Percentiles rank a stretch among this genome's conserved stretches.
Evolutionary conservation across 495 filamentous ascomycete genomes (phyloP).

Genomic region (Trichoderma reesei): DNA sequence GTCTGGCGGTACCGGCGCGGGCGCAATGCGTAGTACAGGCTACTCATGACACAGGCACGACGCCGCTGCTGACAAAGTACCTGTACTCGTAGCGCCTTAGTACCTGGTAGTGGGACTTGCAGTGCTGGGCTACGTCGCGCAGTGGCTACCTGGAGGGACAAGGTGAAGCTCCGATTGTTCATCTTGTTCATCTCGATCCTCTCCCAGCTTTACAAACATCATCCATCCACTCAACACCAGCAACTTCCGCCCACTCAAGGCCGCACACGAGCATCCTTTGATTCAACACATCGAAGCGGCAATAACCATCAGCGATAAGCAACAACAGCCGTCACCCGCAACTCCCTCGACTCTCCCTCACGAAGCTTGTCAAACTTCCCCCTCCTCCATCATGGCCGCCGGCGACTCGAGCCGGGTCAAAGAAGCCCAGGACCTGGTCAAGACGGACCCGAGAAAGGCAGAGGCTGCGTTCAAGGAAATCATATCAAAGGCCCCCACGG

Average conservation of each 20-base stretch:
- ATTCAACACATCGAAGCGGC: too few species aligned
- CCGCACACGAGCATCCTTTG: neutral
- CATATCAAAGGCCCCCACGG: constrained; percentile 71
- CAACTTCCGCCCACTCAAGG: neutral
- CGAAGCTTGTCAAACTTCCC: neutral
- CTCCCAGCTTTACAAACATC: too few species aligned
- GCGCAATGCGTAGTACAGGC: neutral
- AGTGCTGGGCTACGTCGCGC: constrained; percentile 7
- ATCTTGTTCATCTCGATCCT: neutral
- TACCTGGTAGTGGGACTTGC: neutral
- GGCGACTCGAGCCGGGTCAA: constrained; percentile 39
- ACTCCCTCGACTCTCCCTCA: neutral
- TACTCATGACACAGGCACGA: neutral
- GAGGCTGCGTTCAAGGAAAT: constrained; percentile 79
- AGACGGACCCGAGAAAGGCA: constrained; percentile 68
- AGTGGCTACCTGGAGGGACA: constrained; percentile 10
- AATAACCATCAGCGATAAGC: too few species aligned
- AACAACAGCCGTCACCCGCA: neutral
- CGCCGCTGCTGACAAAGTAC: neutral
- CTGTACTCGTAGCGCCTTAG: neutral
- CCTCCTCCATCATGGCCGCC: constrained; percentile 30
- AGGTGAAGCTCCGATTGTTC: neutral
- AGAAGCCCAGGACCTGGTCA: constrained; percentile 76
- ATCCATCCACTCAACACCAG: neutral
- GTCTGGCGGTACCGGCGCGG: neutral